Evolutionary conservation across 305 asterid genomes (phyloP).

Genomic region (Salvia sclarea): DNA sequence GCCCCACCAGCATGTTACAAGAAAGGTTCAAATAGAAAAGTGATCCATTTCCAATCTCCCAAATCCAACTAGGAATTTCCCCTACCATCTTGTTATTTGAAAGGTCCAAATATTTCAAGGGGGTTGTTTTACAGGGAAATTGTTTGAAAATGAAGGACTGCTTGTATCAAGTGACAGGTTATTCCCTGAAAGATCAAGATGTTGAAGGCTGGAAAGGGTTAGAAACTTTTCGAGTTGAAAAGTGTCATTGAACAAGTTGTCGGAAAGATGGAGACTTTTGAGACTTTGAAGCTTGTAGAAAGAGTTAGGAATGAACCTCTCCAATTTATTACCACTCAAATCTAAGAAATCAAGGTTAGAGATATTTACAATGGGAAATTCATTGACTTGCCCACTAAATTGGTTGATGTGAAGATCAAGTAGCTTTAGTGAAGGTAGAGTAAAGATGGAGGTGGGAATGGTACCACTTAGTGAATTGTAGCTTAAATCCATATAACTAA

Average conservation of each 20-base stretch:
- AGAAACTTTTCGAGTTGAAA: no score
- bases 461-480: no score
- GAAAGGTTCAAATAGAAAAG: not conserved
- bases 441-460: conserved; percentile 41
- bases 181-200: conserved; percentile 34
- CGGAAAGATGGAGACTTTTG: not conserved
- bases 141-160: not conserved
- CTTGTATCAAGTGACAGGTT: conserved; percentile 34
- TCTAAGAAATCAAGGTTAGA: not conserved
- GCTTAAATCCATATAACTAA: no score
- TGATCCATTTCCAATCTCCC: conserved; percentile 17
- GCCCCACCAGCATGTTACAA: conserved; percentile 16
- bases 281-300: conserved; percentile 27
- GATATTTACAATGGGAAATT: not conserved
- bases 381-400: conserved; percentile 32
- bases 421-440: conserved; percentile 33
- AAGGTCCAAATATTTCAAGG: not conserved
- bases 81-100: conserved; percentile 25
- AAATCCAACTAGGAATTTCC: conserved; percentile 5
- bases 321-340: conserved; percentile 29
- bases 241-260: not conserved
- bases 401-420: conserved; percentile 41
- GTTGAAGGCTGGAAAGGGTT: conserved; percentile 8
- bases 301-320: conserved; percentile 35
- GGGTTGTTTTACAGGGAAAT: not conserved